Evolutionary conservation across 441 rosid species (phyloP).

Genomic region (Populus hybrid): DNA sequence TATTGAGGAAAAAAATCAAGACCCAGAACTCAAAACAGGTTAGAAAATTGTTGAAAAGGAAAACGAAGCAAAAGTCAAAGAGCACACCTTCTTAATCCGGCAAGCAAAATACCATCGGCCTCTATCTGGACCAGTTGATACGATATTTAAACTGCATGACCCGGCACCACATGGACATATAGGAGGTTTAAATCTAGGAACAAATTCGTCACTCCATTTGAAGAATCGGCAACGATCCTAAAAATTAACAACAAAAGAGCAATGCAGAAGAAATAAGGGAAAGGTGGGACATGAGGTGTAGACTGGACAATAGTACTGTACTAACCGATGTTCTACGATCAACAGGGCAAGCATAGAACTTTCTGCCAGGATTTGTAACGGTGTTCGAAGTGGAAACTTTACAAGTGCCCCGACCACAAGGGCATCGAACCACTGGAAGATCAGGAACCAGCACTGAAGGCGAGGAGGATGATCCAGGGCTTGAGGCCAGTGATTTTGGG

Average conservation of each 20-base stretch:
- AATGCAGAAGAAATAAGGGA: not conserved
- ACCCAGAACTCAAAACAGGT: not conserved
- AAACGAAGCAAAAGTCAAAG: not conserved
- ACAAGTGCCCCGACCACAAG: not conserved
- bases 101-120: not conserved
- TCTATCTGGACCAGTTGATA: not conserved
- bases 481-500: constrained; percentile 2
- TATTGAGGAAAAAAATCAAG: not conserved
- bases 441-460: not conserved
- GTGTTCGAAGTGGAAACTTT: not conserved
- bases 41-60: not conserved
- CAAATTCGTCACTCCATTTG: not conserved
- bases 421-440: not conserved
- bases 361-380: not conserved
- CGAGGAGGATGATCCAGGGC: constrained; percentile 1
- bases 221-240: not conserved
- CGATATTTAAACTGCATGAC: not conserved
- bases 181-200: not conserved
- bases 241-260: not conserved
- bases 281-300: not conserved
- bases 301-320: not conserved
- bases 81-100: not conserved
- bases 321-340: not conserved
- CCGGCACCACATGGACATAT: not conserved
- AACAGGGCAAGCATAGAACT: not conserved